A percentile compares a stretch with the other conserved stretches of the same genome.
Conservation (phyloP, 768 basidiomycete genomes). For the Kwoniella mangroviensis region DNA sequence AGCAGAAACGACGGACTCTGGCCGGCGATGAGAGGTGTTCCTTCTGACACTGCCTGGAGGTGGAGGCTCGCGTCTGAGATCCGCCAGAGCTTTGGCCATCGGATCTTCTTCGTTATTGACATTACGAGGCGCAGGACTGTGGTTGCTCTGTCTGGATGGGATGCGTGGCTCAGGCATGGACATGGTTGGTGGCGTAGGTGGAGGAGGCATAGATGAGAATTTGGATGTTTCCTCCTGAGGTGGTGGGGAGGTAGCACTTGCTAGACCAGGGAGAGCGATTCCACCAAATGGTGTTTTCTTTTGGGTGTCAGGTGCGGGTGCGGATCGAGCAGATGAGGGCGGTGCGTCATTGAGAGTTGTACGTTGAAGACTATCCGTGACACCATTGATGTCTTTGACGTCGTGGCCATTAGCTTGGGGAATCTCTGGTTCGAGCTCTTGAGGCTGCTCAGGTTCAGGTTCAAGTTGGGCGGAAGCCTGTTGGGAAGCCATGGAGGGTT, state of each 20-base stretch:
- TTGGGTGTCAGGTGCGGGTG: conserved; percentile 18
- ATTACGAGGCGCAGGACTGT: conserved; percentile 29
- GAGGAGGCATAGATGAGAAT: conserved; percentile 42
- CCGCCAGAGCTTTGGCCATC: conserved; percentile 59
- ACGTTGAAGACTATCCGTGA: conserved; percentile 21
- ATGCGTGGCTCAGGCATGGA: conserved; percentile 49
- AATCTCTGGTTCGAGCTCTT: background rate
- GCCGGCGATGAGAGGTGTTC: conserved; percentile 48
- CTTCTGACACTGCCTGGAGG: conserved; percentile 51
- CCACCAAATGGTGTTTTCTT: conserved; percentile 48
- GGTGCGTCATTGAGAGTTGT: conserved; percentile 30
- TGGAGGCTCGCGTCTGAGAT: conserved; percentile 56
- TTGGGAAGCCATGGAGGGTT: conserved; percentile 21
- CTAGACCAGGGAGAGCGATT: conserved; percentile 53
- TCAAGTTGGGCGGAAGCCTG: conserved; percentile 11
- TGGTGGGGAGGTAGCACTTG: conserved; percentile 28
- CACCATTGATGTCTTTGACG: conserved; percentile 21
- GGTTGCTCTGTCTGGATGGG: conserved; percentile 40
- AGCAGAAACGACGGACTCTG: conserved; percentile 49
- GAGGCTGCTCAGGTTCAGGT: conserved; percentile 2
- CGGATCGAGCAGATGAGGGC: background rate
- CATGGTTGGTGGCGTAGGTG: conserved; percentile 43
- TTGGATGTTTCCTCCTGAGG: conserved; percentile 21
- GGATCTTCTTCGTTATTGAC: conserved; percentile 59
- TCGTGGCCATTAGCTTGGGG: conserved; percentile 20